phyloP scores from a whole-genome alignment of 2,329 filamentous ascomycete species.

The Scortechinia acanthostroma region DNA sequence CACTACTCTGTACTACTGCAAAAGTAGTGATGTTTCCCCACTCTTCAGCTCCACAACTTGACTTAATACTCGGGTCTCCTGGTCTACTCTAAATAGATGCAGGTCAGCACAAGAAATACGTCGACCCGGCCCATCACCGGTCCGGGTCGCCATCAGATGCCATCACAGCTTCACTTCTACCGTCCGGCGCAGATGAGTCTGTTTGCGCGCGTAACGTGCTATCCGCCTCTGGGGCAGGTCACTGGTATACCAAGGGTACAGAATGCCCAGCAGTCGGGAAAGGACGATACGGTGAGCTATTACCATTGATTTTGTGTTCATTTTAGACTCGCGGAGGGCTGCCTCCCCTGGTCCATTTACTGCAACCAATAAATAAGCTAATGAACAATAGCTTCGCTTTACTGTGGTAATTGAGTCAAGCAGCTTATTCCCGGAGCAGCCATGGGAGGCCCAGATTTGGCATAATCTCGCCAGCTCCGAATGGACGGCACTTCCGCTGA shows the following conservation, averaged over 20 bases:
- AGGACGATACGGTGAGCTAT: conserved; percentile 1
- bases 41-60: background rate
- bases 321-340: no score
- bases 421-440: conserved; percentile 29
- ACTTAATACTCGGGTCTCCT: background rate
- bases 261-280: background rate
- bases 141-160: background rate
- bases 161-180: conserved; percentile 5
- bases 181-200: conserved; percentile 31
- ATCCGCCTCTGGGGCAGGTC: conserved; percentile 46
- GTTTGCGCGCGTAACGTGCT: conserved; percentile 41
- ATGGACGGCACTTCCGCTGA: background rate
- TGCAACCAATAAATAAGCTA: background rate
- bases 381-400: conserved; percentile 35
- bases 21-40: no score
- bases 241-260: conserved; percentile 27
- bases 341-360: background rate
- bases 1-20: no score
- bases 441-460: conserved; percentile 52
- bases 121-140: background rate
- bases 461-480: conserved; percentile 38
- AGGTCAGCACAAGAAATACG: background rate
- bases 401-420: conserved; percentile 48
- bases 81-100: background rate
- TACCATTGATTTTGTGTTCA: no score